Evolutionary conservation across 441 rosid genomes (phyloP).

Genomic region (Euphorbia corollata): DNA sequence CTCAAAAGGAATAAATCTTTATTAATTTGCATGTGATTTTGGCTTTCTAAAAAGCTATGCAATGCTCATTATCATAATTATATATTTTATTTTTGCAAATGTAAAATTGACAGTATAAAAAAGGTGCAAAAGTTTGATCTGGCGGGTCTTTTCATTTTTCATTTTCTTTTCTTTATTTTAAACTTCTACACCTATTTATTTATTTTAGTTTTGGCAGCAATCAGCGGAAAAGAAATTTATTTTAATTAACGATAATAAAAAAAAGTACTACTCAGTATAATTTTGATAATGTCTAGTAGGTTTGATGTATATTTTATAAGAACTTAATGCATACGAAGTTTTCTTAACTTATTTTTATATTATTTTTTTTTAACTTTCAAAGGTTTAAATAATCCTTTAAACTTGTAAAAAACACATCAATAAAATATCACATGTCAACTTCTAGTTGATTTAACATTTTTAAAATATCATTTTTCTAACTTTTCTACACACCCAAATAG

Average conservation of each 20-base stretch:
- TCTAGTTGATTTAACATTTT: too few relatives aligned
- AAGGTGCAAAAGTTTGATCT: background rate
- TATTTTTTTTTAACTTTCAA: too few relatives aligned
- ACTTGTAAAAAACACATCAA: too few relatives aligned
- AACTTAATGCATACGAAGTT: too few relatives aligned
- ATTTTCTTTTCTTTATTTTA: background rate
- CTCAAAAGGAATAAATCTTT: background rate
- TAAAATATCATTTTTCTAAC: too few relatives aligned
- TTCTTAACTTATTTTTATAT: too few relatives aligned
- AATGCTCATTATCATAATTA: background rate
- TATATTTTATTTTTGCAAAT: background rate
- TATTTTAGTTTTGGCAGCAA: background rate
- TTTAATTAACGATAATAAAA: background rate
- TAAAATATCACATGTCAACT: too few relatives aligned
- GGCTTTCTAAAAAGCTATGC: slow-evolving; percentile 2
- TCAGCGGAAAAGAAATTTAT: background rate
- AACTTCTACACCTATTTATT: background rate
- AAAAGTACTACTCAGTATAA: background rate
- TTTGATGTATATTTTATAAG: too few relatives aligned
- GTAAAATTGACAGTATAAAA: background rate
- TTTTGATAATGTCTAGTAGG: too few relatives aligned
- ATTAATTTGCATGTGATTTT: slow-evolving; percentile 8
- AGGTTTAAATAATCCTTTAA: too few relatives aligned
- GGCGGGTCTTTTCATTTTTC: background rate
- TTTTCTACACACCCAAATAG: too few relatives aligned